Percentiles rank a stretch among this genome's conserved stretches.
Conservation (phyloP, 2,329 filamentous ascomycete species). For the Gnomoniopsis sp. region DNA sequence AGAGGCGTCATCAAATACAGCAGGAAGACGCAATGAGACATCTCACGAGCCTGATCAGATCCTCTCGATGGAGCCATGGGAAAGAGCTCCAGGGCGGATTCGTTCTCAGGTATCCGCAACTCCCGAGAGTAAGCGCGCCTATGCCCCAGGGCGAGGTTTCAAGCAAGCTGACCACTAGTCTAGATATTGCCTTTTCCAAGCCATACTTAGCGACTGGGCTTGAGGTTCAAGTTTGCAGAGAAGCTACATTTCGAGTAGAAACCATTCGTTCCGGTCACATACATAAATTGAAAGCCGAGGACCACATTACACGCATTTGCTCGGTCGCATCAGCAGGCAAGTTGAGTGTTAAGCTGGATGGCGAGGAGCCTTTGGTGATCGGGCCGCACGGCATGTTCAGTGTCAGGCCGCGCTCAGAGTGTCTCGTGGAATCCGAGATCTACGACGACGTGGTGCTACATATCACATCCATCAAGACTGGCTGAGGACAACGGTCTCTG, state of each 20-base stretch:
- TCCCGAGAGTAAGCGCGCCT: background rate
- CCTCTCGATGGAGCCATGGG: background rate
- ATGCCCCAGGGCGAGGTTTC: background rate
- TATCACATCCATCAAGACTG: constrained; percentile 7
- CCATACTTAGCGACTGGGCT: constrained; percentile 24
- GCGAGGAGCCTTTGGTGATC: constrained; percentile 23
- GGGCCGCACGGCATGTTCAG: constrained; percentile 26
- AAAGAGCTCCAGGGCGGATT: constrained; percentile 1
- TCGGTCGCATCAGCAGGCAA: constrained; percentile 27
- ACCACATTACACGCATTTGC: constrained; percentile 23
- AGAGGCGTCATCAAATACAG: too few species aligned
- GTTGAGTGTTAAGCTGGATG: constrained; percentile 22
- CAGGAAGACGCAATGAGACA: too few species aligned
- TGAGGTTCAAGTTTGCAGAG: constrained; percentile 23
- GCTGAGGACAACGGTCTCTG: background rate
- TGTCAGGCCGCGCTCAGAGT: constrained; percentile 19
- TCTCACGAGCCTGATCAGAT: background rate
- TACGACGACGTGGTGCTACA: constrained; percentile 24
- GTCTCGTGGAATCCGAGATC: constrained; percentile 21
- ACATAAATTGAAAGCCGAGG: constrained; percentile 19
- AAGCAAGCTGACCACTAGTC: background rate
- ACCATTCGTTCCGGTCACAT: constrained; percentile 22
- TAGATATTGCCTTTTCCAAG: constrained; percentile 31
- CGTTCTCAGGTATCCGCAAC: background rate
- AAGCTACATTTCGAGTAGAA: constrained; percentile 26